These are phyloP conservation scores for Neofusicoccum sp. DNA, from an alignment of 2,329 filamentous ascomycete species.

Conservation along the genomic window DNA sequence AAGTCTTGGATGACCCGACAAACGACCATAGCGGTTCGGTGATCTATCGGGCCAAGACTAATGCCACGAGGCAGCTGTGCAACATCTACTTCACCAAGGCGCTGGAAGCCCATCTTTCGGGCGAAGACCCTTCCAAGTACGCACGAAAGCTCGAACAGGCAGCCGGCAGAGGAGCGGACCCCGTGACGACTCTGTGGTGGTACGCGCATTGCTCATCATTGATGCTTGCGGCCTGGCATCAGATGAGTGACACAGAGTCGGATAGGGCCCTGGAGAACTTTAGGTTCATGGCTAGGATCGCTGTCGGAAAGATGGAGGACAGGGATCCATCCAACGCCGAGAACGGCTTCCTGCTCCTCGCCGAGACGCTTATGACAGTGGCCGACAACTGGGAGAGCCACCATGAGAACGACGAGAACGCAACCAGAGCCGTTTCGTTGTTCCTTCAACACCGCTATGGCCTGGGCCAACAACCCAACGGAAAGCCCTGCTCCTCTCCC, in stretches of 20 bases:
- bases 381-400: slow-evolving; percentile 16
- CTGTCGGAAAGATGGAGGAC: slow-evolving; percentile 12
- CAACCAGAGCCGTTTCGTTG: slow-evolving; percentile 10
- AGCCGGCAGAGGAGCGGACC: slow-evolving; percentile 7
- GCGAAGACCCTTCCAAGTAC: slow-evolving; percentile 7
- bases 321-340: slow-evolving; percentile 11
- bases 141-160: slow-evolving; percentile 10
- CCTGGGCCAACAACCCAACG: not conserved
- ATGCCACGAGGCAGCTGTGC: slow-evolving; percentile 9
- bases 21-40: slow-evolving; percentile 9
- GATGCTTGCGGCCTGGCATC: slow-evolving; percentile 16
- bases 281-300: slow-evolving; percentile 9
- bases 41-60: slow-evolving; percentile 7
- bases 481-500: not conserved
- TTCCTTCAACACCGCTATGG: slow-evolving; percentile 14
- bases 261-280: slow-evolving; percentile 15
- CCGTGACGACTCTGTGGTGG: slow-evolving; percentile 12
- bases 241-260: not conserved
- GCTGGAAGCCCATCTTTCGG: slow-evolving; percentile 10
- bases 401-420: slow-evolving; percentile 8
- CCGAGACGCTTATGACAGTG: slow-evolving; percentile 13
- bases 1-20: slow-evolving; percentile 2
- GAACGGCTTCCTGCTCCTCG: slow-evolving; percentile 15
- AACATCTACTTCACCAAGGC: slow-evolving; percentile 18
- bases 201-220: slow-evolving; percentile 15